Evolutionary conservation across 192 early-diverging fungal species (phyloP).

Genomic region (Podochytrium sp.): DNA sequence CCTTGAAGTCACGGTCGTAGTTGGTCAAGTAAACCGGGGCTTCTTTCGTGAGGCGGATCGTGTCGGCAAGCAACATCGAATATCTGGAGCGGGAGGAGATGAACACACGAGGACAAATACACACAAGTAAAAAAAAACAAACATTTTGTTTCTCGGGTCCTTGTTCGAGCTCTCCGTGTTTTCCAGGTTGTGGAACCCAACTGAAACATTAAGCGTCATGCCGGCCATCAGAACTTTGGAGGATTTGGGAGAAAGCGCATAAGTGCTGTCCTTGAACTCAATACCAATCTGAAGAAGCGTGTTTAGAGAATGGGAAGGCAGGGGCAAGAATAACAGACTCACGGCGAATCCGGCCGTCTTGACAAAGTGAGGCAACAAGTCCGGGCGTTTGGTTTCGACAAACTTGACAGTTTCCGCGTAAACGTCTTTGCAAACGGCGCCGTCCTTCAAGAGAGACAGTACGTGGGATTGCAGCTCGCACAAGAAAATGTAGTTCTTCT

Average conservation of each 20-base stretch:
- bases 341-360: constrained; percentile 86
- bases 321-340: constrained; percentile 32
- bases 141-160: constrained; percentile 75
- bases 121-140: constrained; percentile 17
- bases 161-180: constrained; percentile 64
- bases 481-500: constrained; percentile 93
- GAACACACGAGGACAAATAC: no score
- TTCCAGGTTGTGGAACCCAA: constrained; percentile 85
- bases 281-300: constrained; percentile 75
- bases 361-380: constrained; percentile 83
- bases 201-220: constrained; percentile 83
- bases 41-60: constrained; percentile 68
- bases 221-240: constrained; percentile 67
- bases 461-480: constrained; percentile 81
- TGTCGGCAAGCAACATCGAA: constrained; percentile 81
- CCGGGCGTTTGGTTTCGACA: constrained; percentile 80
- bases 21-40: constrained; percentile 65
- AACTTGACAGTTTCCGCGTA: constrained; percentile 71
- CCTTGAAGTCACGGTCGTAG: constrained; percentile 57
- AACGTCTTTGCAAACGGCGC: constrained; percentile 75
- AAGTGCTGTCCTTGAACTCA: constrained; percentile 88
- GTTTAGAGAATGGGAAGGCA: neutral
- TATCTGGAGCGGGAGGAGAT: no score
- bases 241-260: constrained; percentile 77
- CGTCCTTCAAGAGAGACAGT: constrained; percentile 70